Base-by-base conservation (phyloP, 2,329 filamentous ascomycete genomes). In the Fusarium heterosporum region DNA sequence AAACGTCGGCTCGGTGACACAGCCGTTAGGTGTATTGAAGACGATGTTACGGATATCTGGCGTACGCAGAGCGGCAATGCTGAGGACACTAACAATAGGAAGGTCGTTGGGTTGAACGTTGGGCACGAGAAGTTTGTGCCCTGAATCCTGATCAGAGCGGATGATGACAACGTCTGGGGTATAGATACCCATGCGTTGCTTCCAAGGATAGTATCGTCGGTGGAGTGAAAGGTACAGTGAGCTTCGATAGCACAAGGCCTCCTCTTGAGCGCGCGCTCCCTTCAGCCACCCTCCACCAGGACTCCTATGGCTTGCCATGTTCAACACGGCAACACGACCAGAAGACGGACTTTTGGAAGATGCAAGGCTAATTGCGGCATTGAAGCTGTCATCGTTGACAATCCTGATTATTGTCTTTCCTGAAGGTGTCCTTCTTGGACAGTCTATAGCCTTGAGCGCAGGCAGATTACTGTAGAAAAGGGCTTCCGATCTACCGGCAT, bases 261-360 rank as follows among this genome's bases (percentile, higher is more conserved):
- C 90, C 77, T 92, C 89, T 75, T 92, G 90, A 0, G 89, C 89
- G 29, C 85, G 76, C 54, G 87, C 81, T 34, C 89, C 89, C 36
- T 81, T 82, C 6, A 83, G 73, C 83, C 88, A 92, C 17, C 88
- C 88, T 19, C 90, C 89, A n/a, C 89, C 90, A 0, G 86, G 82
- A 14, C 72, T 75, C 5, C 75, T 69, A 45, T 85, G 81, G 49
- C 86, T 90, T 16, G 89, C 89, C 78, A 91, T 87, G 71, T 91
- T 92, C 59, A 92, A 79, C 25, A 91, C 82, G 30, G 83, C 85
- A n/a, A 90, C 82, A 9, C 77, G 74, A 6, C 75, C 75, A 42
- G 67, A 69, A 6, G 68, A 45, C 2, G 70, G 61, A 2, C 54
- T 59, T 26, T 77, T 74, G 47, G 65, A 69, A 17, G 62, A 53